Evolutionary conservation across 768 basidiomycete species (phyloP).

Genomic region (Pseudohyphozyma bogoriensis): DNA sequence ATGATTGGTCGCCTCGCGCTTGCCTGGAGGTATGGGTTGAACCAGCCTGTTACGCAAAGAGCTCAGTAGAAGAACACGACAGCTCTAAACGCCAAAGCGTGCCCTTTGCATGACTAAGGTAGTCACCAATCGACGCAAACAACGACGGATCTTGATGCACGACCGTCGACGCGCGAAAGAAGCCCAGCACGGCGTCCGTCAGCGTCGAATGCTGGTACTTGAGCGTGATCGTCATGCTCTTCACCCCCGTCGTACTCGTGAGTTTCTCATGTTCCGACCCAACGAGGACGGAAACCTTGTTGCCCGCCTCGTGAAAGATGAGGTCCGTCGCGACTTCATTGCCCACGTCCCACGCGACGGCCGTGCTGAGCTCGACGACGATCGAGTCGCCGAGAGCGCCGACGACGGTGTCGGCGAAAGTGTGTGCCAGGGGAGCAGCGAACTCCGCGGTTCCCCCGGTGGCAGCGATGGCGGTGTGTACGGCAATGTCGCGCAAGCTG

Average conservation of each 20-base stretch:
- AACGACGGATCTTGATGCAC: slow-evolving; percentile 53
- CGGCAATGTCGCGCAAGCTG: slow-evolving; percentile 43
- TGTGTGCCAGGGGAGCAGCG: slow-evolving; percentile 48
- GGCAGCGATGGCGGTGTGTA: slow-evolving; percentile 53
- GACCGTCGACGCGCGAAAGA: slow-evolving; percentile 48
- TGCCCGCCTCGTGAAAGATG: slow-evolving; percentile 13
- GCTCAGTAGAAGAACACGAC: background rate
- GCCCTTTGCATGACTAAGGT: slow-evolving; percentile 40
- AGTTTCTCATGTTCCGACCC: slow-evolving; percentile 48
- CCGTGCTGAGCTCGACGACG: background rate
- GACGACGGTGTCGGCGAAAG: slow-evolving; percentile 48
- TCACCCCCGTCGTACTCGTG: slow-evolving; percentile 52
- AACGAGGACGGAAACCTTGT: slow-evolving; percentile 46
- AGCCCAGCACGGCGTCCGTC: slow-evolving; percentile 29
- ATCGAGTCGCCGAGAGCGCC: background rate
- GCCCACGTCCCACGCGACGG: background rate
- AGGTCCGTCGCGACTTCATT: background rate
- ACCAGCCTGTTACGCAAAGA: slow-evolving; percentile 42
- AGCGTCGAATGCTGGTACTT: slow-evolving; percentile 51
- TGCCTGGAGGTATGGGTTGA: background rate
- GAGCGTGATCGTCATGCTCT: slow-evolving; percentile 52
- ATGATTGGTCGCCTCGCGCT: slow-evolving; percentile 46
- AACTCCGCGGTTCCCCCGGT: slow-evolving; percentile 47
- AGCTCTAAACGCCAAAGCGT: background rate
- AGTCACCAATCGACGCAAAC: slow-evolving; percentile 54